phyloP scores from a whole-genome alignment of 768 basidiomycete genomes.

The Naganishia friedmannii region DNA sequence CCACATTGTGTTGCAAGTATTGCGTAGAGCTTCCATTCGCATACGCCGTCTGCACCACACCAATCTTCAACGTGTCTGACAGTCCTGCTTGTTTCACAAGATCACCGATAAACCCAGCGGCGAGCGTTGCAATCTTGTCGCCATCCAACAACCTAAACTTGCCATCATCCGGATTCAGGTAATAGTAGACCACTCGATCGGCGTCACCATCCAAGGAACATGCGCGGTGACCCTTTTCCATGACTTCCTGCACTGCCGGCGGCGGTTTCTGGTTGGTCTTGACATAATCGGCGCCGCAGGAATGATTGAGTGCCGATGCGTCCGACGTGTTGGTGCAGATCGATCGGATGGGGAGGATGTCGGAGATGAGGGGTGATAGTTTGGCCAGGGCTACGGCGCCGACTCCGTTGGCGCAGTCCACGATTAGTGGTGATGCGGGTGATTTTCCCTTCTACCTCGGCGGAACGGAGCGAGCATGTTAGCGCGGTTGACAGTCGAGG shows the following conservation, averaged over 20 bases:
- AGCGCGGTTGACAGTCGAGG: not conserved
- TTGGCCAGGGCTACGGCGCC: constrained; percentile 70
- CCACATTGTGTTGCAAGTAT: constrained; percentile 70
- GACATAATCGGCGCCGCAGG: constrained; percentile 93
- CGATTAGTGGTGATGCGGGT: constrained; percentile 62
- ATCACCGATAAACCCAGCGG: constrained; percentile 87
- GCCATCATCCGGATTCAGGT: constrained; percentile 56
- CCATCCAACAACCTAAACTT: constrained; percentile 92
- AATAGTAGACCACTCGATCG: constrained; percentile 93
- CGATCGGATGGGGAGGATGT: constrained; percentile 61
- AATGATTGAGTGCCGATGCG: constrained; percentile 72
- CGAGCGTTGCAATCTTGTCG: constrained; percentile 93
- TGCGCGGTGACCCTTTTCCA: constrained; percentile 72
- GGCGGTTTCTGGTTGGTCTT: constrained; percentile 88
- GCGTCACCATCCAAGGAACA: constrained; percentile 98
- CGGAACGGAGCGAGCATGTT: constrained; percentile 17
- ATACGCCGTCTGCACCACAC: constrained; percentile 97
- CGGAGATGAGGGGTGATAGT: constrained; percentile 60
- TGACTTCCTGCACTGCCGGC: constrained; percentile 52
- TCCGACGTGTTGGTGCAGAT: constrained; percentile 67
- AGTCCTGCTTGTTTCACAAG: constrained; percentile 81
- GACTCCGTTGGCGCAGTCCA: constrained; percentile 99
- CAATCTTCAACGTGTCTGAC: constrained; percentile 73
- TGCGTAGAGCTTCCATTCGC: constrained; percentile 96
- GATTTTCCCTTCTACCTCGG: constrained; percentile 37